Conservation (phyloP, 1,284 basidiomycete genomes). For the Fomitopsis schrenkii region DNA sequence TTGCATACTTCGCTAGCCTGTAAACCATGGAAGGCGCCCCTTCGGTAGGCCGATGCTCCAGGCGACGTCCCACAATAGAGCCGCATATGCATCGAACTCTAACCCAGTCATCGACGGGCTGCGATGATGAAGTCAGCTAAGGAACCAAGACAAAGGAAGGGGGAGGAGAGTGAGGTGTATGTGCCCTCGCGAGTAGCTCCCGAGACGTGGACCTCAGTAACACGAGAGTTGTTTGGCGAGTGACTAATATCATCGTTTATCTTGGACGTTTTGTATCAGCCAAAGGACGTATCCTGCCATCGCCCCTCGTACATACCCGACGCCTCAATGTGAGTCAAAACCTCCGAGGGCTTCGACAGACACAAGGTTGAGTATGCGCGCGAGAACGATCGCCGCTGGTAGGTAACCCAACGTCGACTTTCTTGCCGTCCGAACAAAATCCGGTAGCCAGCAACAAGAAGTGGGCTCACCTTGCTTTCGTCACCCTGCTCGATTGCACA, state of each 20-base stretch:
- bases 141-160: slow-evolving; percentile 12
- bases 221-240: slow-evolving; percentile 80
- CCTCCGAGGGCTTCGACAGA: slow-evolving; percentile 47
- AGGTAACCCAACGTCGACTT: slow-evolving; percentile 73
- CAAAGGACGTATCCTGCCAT: slow-evolving; percentile 43
- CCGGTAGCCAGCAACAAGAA: slow-evolving; percentile 12
- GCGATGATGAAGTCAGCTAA: slow-evolving; percentile 6
- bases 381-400: slow-evolving; percentile 57
- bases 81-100: slow-evolving; percentile 75
- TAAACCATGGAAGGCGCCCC: slow-evolving; percentile 43
- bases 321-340: slow-evolving; percentile 33
- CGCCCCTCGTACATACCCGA: slow-evolving; percentile 27
- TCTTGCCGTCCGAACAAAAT: slow-evolving; percentile 70
- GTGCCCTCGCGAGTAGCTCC: slow-evolving; percentile 85
- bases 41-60: slow-evolving; percentile 40
- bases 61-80: slow-evolving; percentile 68
- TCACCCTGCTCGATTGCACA: slow-evolving; percentile 33
- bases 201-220: slow-evolving; percentile 59
- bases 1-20: slow-evolving; percentile 77
- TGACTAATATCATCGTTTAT: slow-evolving; percentile 41
- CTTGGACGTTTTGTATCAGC: slow-evolving; percentile 91
- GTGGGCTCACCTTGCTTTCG: slow-evolving; percentile 50
- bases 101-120: slow-evolving; percentile 60
- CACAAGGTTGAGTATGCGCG: slow-evolving; percentile 16
- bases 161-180: slow-evolving; percentile 26